Percentiles rank a stretch among this genome's conserved stretches.
These are phyloP conservation scores for Capronia coronata DNA, from an alignment of 2,329 filamentous ascomycete genomes.

Conservation along the genomic window DNA sequence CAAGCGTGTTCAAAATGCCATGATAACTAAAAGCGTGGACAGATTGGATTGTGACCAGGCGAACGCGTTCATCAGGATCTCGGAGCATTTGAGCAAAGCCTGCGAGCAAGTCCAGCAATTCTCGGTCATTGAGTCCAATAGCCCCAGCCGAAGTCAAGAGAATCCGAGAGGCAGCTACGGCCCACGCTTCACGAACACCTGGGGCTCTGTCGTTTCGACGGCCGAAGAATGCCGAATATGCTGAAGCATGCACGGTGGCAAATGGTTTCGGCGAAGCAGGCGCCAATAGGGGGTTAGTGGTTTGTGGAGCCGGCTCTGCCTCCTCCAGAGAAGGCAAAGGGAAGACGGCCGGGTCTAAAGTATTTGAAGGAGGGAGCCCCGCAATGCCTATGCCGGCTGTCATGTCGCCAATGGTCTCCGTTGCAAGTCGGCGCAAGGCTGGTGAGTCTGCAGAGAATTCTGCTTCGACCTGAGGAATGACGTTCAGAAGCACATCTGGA, in stretches of 20 bases:
- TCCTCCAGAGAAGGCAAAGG: constrained; percentile 60
- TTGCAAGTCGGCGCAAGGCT: constrained; percentile 77
- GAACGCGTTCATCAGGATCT: constrained; percentile 85
- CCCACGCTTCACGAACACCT: constrained; percentile 78
- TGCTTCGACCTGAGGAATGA: constrained; percentile 86
- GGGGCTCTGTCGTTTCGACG: constrained; percentile 81
- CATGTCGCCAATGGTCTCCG: constrained; percentile 92
- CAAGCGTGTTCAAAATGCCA: constrained; percentile 76
- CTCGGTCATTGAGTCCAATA: constrained; percentile 75
- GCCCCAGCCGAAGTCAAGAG: constrained; percentile 85
- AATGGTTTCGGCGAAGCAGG: constrained; percentile 87
- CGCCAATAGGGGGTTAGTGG: constrained; percentile 59
- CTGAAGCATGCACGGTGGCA: constrained; percentile 67
- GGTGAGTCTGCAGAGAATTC: constrained; percentile 87
- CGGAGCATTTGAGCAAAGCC: constrained; percentile 72
- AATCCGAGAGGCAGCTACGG: constrained; percentile 74
- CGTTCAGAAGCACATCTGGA: constrained; percentile 80
- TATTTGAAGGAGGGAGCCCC: constrained; percentile 66
- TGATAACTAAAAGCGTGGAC: constrained; percentile 74
- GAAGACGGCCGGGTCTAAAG: constrained; percentile 74
- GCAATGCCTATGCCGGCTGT: constrained; percentile 88
- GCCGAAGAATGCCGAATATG: constrained; percentile 78
- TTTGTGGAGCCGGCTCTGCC: constrained; percentile 51
- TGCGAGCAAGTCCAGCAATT: constrained; percentile 68
- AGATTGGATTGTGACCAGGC: constrained; percentile 78